Evolutionary conservation across 2,329 filamentous ascomycete genomes (phyloP), one percentile per base, ranked within the genome.

Genomic region (Neophaeococcomyces aloes): DNA sequence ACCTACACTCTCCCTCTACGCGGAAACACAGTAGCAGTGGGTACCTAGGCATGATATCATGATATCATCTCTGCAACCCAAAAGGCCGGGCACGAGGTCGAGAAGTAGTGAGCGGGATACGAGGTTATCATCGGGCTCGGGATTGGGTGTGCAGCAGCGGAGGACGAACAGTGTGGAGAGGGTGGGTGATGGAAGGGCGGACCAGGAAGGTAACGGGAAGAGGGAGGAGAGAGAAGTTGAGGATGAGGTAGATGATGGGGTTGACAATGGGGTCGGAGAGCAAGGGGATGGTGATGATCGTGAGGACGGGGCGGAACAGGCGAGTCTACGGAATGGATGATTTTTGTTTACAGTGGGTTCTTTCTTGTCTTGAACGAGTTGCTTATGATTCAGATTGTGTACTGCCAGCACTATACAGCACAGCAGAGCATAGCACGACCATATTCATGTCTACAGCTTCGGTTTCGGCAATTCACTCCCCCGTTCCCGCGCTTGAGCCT

Each of bases 401-500:
- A 18, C n/a, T 18, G 17, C n/a, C 31, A 33, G n/a, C n/a, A n/a
- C n/a, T 18, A 33, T 5, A 33, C 7, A 5, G 5, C n/a, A n/a
- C 13, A 7, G 5, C 5, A 33, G 17, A 33, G n/a, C n/a, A n/a
- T n/a, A n/a, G n/a, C n/a, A n/a, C n/a, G 31, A 33, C 6, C n/a
- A 23, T 21, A 15, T n/a, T 15, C n/a, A 25, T 15, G 15, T 17
- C 63, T 57, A 79, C 43, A 81, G 59, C 61, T 72, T 79, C 21
- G 75, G 72, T 65, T 78, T 81, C 54, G 76, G 47, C 21, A 51
- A 32, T 29, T 54, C 52, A 23, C 35, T 41, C 3, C 51, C 53
- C 31, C 46, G 45, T 29, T 49, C 47, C 56, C 64, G 58, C 60
- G 76, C 70, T 62, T 71, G 66, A 52, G 69, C 69, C 51, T 78